These are phyloP conservation scores for Rauvolfia tetraphylla DNA, from an alignment of 257 asterid genomes.

Conservation along the genomic window DNA sequence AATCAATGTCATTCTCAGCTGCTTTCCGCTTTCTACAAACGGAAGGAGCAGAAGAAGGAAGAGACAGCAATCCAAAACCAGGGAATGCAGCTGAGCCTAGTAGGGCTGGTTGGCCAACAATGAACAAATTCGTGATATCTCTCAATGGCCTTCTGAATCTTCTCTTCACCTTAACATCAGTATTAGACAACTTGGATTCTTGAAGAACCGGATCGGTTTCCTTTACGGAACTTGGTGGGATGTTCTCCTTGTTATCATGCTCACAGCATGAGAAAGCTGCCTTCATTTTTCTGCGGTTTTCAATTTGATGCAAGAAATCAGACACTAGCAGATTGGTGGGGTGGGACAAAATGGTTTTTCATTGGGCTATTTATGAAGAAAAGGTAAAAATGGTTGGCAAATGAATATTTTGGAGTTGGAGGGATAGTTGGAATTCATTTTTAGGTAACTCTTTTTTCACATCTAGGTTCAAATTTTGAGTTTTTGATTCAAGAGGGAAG, in stretches of 20 bases:
- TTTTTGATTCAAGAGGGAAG: neutral
- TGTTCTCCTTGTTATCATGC: slow-evolving; percentile 43
- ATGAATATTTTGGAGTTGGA: slow-evolving; percentile 17
- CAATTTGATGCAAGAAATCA: neutral
- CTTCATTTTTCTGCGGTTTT: slow-evolving; percentile 24
- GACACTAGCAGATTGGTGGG: neutral
- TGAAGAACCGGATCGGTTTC: slow-evolving; percentile 8
- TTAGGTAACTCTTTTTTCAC: neutral
- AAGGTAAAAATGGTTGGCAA: neutral
- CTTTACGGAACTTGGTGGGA: slow-evolving; percentile 22
- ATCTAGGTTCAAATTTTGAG: neutral
- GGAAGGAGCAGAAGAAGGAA: slow-evolving; percentile 3
- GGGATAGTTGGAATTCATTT: slow-evolving; percentile 19
- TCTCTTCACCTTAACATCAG: slow-evolving; percentile 12
- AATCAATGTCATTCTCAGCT: slow-evolving; percentile 12
- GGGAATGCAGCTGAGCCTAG: neutral
- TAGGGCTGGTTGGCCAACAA: neutral
- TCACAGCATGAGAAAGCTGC: slow-evolving; percentile 10
- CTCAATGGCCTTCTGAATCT: slow-evolving; percentile 35
- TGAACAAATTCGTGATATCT: slow-evolving; percentile 39
- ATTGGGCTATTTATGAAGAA: slow-evolving; percentile 8
- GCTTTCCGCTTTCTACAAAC: slow-evolving; percentile 30
- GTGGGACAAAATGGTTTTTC: neutral
- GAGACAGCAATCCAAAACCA: neutral
- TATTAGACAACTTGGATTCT: neutral